A percentile compares a stretch with the other conserved stretches of the same genome.
These are phyloP conservation scores for Candida yuanshanica DNA, from an alignment of 805 yeast species.

Conservation along the genomic window DNA sequence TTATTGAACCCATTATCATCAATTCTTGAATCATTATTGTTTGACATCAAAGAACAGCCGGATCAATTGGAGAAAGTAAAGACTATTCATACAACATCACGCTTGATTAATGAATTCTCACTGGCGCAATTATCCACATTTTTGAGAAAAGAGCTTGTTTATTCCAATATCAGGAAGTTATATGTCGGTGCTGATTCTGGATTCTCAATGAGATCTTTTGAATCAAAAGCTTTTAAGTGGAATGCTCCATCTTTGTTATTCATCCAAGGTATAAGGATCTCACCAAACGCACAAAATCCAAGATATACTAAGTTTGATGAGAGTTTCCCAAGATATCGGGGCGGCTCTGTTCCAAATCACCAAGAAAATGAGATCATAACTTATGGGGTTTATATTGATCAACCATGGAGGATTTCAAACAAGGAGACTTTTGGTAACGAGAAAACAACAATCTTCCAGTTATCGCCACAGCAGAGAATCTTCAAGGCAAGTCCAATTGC, in stretches of 20 bases:
- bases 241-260: constrained; percentile 75
- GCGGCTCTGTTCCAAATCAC: constrained; percentile 12
- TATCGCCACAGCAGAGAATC: constrained; percentile 60
- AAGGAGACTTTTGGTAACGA: constrained; percentile 67
- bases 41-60: constrained; percentile 10
- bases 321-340: constrained; percentile 39
- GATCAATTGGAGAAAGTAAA: constrained; percentile 2
- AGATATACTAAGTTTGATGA: constrained; percentile 47
- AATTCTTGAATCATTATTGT: constrained; percentile 40
- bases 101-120: constrained; percentile 34
- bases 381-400: constrained; percentile 58
- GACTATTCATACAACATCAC: constrained; percentile 22
- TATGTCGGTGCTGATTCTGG: constrained; percentile 76
- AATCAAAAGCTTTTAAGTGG: constrained; percentile 83
- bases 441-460: constrained; percentile 52
- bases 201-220: constrained; percentile 82
- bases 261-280: constrained; percentile 48
- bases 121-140: constrained; percentile 37
- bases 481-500: constrained; percentile 35
- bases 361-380: constrained; percentile 38
- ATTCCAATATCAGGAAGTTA: constrained; percentile 48
- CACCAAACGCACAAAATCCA: constrained; percentile 27
- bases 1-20: constrained; percentile 39
- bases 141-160: constrained; percentile 35
- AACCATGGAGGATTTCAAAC: constrained; percentile 76